Evolutionary conservation across 2,329 filamentous ascomycete genomes (phyloP).

Genomic region (Ophiostoma perfectum): DNA sequence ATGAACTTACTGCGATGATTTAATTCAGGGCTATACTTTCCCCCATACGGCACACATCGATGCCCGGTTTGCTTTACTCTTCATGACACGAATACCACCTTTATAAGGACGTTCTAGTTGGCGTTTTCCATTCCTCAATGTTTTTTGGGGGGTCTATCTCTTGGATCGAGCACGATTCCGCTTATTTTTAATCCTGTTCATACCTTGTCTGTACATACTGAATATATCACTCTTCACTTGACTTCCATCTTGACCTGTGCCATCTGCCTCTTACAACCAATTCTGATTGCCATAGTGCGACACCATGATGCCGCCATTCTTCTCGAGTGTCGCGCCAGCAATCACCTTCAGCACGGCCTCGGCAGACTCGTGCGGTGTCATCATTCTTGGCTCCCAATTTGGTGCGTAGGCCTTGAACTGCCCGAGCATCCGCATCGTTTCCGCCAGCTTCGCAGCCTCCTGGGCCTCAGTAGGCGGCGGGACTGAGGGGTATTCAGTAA

Average conservation of each 20-base stretch:
- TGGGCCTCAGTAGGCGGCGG: neutral
- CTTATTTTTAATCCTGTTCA: neutral
- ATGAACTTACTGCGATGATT: neutral
- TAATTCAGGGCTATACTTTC: neutral
- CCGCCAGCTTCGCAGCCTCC: neutral
- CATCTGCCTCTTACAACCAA: neutral
- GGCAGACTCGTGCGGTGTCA: neutral
- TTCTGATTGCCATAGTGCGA: conserved; percentile 27
- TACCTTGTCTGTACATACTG: neutral
- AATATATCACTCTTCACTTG: conserved; percentile 33
- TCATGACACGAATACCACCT: neutral
- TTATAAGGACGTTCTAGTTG: neutral
- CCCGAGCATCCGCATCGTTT: neutral
- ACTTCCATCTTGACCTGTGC: conserved; percentile 26
- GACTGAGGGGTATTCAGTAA: neutral
- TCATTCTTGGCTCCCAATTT: neutral
- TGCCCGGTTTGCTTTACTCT: neutral
- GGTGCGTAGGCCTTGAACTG: neutral
- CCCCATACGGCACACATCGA: neutral
- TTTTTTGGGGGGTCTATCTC: neutral
- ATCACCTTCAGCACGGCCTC: neutral
- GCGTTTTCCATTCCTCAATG: conserved; percentile 31
- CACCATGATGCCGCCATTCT: conserved; percentile 41
- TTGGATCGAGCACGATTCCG: neutral
- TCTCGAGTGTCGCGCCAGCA: neutral